Evolutionary conservation across 1,284 basidiomycete genomes (phyloP).

Genomic region (Ustilago trichophora): DNA sequence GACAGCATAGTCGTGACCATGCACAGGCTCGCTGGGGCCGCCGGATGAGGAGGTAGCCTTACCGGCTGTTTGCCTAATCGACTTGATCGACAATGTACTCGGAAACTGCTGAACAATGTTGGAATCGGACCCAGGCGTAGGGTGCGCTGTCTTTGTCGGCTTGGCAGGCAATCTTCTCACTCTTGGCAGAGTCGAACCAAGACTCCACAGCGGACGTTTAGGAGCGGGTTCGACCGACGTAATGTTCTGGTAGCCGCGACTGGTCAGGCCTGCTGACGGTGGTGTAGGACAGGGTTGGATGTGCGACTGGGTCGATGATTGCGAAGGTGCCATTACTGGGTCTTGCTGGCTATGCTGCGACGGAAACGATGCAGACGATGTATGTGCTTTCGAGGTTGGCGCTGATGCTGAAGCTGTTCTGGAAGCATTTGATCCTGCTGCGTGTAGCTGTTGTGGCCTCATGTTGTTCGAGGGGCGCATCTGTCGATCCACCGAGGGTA

Average conservation of each 20-base stretch:
- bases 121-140: conserved; percentile 12
- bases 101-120: conserved; percentile 16
- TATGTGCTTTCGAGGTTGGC: conserved; percentile 1
- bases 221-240: conserved; percentile 17
- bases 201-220: conserved; percentile 28
- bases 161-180: conserved; percentile 14
- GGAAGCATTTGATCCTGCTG: background rate
- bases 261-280: background rate
- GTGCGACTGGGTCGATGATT: background rate
- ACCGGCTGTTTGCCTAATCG: background rate
- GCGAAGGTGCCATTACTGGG: background rate
- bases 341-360: conserved; percentile 1
- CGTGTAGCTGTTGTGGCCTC: background rate
- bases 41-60: background rate
- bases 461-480: conserved; percentile 1
- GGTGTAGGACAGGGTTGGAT: background rate
- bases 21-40: background rate
- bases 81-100: background rate
- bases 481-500: no score
- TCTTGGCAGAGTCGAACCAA: conserved; percentile 13
- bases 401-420: background rate
- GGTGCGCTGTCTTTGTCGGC: conserved; percentile 8
- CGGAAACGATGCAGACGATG: conserved; percentile 6
- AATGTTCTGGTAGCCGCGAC: conserved; percentile 14
- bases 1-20: conserved; percentile 13